phyloP scores from a whole-genome alignment of 106 monocot species.

The Acanthochlamys bracteata region DNA sequence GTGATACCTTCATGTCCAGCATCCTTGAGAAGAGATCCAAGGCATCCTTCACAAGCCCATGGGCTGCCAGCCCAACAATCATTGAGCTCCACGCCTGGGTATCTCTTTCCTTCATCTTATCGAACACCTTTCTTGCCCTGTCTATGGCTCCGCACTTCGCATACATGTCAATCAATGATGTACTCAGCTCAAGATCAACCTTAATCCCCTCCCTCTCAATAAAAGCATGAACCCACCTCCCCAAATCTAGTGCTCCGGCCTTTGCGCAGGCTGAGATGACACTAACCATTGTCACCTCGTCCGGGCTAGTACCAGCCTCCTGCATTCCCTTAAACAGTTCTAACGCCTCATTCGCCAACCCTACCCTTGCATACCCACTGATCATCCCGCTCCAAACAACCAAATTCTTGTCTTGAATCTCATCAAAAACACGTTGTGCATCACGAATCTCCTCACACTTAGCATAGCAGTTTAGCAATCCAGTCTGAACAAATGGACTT shows the following conservation, averaged over 20 bases:
- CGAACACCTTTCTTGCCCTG: conserved; percentile 58
- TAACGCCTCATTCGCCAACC: conserved; percentile 70
- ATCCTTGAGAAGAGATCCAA: conserved; percentile 58
- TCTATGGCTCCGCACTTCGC: conserved; percentile 67
- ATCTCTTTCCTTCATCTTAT: conserved; percentile 52
- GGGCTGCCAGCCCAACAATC: conserved; percentile 70
- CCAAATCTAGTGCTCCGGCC: conserved; percentile 74
- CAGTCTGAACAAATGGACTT: conserved; percentile 69
- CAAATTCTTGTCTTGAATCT: conserved; percentile 62
- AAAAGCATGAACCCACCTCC: conserved; percentile 76
- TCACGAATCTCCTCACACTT: conserved; percentile 57
- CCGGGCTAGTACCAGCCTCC: conserved; percentile 44
- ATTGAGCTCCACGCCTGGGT: conserved; percentile 81
- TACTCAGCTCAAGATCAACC: conserved; percentile 68
- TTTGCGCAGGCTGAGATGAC: conserved; percentile 89
- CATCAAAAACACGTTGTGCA: conserved; percentile 63
- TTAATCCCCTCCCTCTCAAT: conserved; percentile 59
- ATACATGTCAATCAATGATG: conserved; percentile 81
- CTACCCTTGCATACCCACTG: conserved; percentile 69
- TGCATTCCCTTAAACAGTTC: conserved; percentile 76
- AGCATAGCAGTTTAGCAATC: conserved; percentile 58
- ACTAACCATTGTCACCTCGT: conserved; percentile 94
- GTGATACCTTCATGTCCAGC: conserved; percentile 49
- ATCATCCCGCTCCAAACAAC: conserved; percentile 91
- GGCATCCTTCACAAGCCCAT: conserved; percentile 74